Evolutionary conservation across 805 yeast genomes (phyloP).

Genomic region (Saccharomycopsis selenospora): DNA sequence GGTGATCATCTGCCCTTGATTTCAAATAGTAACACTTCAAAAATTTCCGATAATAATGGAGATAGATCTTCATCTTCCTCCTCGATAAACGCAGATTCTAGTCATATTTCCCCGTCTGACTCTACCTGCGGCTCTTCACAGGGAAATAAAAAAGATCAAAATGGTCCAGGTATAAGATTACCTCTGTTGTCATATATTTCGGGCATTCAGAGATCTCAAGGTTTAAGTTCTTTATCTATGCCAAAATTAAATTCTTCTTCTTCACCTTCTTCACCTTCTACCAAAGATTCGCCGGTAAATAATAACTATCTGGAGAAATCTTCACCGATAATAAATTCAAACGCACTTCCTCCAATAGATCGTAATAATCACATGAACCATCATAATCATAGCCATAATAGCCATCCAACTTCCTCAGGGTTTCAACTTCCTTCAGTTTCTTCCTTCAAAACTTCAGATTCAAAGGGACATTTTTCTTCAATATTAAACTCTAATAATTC

Average conservation of each 20-base stretch:
- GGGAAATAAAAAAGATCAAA: too few relatives aligned
- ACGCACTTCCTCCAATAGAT: not conserved
- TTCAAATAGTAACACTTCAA: too few relatives aligned
- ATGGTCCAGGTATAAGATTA: constrained; percentile 24
- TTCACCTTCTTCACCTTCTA: not conserved
- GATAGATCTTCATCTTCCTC: not conserved
- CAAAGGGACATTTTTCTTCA: constrained; percentile 1
- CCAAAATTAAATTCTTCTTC: constrained; percentile 3
- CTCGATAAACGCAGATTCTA: not conserved
- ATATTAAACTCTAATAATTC: not conserved
- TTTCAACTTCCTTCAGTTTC: constrained; percentile 1
- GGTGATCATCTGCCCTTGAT: too few relatives aligned
- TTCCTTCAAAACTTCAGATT: constrained; percentile 1
- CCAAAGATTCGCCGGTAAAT: not conserved
- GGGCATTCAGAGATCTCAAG: constrained; percentile 15
- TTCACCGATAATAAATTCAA: not conserved
- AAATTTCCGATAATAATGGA: too few relatives aligned
- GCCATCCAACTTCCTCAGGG: not conserved
- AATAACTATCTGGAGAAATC: not conserved
- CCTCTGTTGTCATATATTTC: constrained; percentile 36
- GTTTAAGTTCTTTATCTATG: constrained; percentile 1
- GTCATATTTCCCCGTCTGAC: too few relatives aligned
- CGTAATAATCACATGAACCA: not conserved
- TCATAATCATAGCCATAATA: too few relatives aligned
- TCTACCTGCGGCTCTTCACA: too few relatives aligned